Evolutionary conservation across 148 eudicot genomes (phyloP).

Genomic region (Chenopodium album): DNA sequence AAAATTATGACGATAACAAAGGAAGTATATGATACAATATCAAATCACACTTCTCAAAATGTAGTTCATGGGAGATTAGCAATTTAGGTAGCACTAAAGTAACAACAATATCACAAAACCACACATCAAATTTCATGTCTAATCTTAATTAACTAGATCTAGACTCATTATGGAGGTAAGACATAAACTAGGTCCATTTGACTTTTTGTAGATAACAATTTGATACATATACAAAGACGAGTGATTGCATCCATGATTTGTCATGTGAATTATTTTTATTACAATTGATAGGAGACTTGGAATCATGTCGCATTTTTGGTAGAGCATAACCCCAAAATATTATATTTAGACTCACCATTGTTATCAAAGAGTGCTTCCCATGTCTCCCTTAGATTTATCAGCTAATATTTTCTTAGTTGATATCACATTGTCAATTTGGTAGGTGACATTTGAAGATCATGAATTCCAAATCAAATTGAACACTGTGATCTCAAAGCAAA

Average conservation of each 20-base stretch:
- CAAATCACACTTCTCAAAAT: too few species aligned
- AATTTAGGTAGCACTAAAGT: too few species aligned
- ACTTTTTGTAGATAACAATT: background rate
- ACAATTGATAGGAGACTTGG: background rate
- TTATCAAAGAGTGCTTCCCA: constrained; percentile 18
- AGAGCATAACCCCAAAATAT: constrained; percentile 8
- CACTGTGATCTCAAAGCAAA: background rate
- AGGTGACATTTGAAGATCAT: constrained; percentile 11
- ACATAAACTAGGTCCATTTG: background rate
- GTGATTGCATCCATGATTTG: constrained; percentile 9
- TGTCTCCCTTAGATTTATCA: constrained; percentile 1
- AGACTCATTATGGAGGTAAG: too few species aligned
- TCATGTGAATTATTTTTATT: background rate
- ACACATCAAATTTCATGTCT: too few species aligned
- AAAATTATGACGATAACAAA: too few species aligned
- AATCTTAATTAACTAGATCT: too few species aligned
- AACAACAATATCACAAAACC: too few species aligned
- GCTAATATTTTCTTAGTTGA: constrained; percentile 5
- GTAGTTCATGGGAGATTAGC: too few species aligned
- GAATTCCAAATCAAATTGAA: background rate
- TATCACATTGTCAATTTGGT: constrained; percentile 23
- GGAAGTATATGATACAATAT: too few species aligned
- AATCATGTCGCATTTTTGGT: background rate
- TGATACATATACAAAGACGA: background rate
- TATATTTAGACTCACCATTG: background rate